phyloP scores from a whole-genome alignment of 2,329 filamentous ascomycete genomes.

The Nectriaceae sp. region DNA sequence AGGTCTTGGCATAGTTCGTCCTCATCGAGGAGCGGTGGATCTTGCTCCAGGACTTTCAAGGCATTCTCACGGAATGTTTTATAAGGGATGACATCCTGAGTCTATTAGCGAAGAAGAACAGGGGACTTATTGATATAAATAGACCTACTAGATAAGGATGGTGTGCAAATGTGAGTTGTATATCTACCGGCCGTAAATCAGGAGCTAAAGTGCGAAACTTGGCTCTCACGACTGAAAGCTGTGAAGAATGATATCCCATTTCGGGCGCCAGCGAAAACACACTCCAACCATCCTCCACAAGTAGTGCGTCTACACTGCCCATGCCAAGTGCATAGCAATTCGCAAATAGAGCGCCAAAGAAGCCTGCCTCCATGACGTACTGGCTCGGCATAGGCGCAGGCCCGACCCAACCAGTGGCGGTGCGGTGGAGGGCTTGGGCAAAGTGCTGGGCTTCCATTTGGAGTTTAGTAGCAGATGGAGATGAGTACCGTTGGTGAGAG shows the following conservation, averaged over 20 bases:
- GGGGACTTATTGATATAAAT: slow-evolving; percentile 1
- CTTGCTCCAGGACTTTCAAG: slow-evolving; percentile 24
- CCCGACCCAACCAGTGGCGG: slow-evolving; percentile 2
- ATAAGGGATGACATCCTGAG: slow-evolving; percentile 37
- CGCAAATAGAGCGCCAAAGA: slow-evolving; percentile 38
- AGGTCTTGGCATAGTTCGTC: slow-evolving; percentile 39
- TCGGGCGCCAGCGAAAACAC: slow-evolving; percentile 32
- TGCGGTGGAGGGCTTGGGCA: slow-evolving; percentile 16
- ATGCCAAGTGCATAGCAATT: slow-evolving; percentile 40
- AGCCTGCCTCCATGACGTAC: slow-evolving; percentile 21
- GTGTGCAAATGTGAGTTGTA: slow-evolving; percentile 35
- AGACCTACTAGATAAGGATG: slow-evolving; percentile 39
- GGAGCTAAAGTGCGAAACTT: slow-evolving; percentile 25
- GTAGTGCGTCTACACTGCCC: slow-evolving; percentile 23
- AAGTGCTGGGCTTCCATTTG: slow-evolving; percentile 24
- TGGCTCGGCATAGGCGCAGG: slow-evolving; percentile 16
- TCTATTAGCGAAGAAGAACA: slow-evolving; percentile 9
- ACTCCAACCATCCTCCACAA: slow-evolving; percentile 31
- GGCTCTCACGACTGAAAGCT: slow-evolving; percentile 25
- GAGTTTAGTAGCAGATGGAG: slow-evolving; percentile 11
- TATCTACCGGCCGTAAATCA: slow-evolving; percentile 34
- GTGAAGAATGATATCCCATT: slow-evolving; percentile 22
- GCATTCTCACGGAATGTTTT: slow-evolving; percentile 32
- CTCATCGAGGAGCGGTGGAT: slow-evolving; percentile 35
- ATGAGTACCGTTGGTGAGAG: not conserved